These are phyloP conservation scores for Amniculicola lignicola DNA, from an alignment of 495 filamentous ascomycete genomes.

Conservation along the genomic window DNA sequence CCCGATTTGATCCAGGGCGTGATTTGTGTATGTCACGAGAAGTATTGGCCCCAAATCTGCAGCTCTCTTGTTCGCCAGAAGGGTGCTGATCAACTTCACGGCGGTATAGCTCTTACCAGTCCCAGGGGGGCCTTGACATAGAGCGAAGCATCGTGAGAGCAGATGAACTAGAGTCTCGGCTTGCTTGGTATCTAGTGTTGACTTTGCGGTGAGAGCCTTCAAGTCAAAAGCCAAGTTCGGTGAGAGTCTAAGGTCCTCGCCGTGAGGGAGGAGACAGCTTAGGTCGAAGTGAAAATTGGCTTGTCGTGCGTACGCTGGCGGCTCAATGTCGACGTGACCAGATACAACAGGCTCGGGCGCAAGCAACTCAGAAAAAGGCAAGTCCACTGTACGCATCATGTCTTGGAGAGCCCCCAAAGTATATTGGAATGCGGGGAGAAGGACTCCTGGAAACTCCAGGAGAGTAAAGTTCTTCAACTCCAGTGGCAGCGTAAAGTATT, in stretches of 20 bases:
- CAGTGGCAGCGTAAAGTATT: background rate
- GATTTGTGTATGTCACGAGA: conserved; percentile 45
- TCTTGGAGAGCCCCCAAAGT: conserved; percentile 62
- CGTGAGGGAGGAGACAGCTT: background rate
- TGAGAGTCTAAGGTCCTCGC: background rate
- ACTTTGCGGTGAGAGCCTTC: background rate
- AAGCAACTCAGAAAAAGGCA: conserved; percentile 62
- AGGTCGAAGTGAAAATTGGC: conserved; percentile 19
- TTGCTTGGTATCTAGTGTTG: conserved; percentile 58
- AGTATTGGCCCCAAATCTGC: conserved; percentile 42
- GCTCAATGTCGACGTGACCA: conserved; percentile 38
- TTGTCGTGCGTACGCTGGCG: conserved; percentile 56
- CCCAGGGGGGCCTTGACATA: conserved; percentile 80
- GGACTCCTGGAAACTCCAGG: conserved; percentile 68
- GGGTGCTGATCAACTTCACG: conserved; percentile 54
- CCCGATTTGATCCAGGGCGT: conserved; percentile 72
- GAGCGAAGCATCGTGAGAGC: conserved; percentile 54
- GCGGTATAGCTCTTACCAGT: conserved; percentile 71
- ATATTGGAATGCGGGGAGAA: conserved; percentile 64
- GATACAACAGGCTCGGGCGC: conserved; percentile 41
- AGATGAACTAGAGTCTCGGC: conserved; percentile 53
- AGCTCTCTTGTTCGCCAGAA: conserved; percentile 55
- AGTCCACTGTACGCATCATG: conserved; percentile 47
- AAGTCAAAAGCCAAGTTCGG: conserved; percentile 1
- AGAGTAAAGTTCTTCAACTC: conserved; percentile 40